Percentiles rank a stretch among this genome's conserved stretches.
phyloP scores from a whole-genome alignment of 83 land plant species.

The Diphasiastrum complanatum region DNA sequence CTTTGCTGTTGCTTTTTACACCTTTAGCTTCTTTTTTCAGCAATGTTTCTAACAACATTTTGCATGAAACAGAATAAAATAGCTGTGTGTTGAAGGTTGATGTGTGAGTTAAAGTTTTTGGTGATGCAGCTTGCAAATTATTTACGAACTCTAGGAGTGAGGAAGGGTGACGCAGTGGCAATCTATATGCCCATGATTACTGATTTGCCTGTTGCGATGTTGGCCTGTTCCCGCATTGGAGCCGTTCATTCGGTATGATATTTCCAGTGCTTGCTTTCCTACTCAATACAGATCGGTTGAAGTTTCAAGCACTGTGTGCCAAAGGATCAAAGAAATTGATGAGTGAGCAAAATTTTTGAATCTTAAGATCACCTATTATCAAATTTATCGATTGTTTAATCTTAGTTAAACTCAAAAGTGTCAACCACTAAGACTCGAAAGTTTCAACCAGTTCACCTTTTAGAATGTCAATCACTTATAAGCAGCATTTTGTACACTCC shows the following conservation, averaged over 20 bases:
- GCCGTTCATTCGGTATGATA: slow-evolving; percentile 96
- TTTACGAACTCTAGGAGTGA: slow-evolving; percentile 67
- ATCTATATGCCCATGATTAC: slow-evolving; percentile 90
- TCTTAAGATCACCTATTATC: background rate
- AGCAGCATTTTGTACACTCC: too few species aligned
- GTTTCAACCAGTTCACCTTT: too few species aligned
- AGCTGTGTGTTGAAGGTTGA: slow-evolving; percentile 1
- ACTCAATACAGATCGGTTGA: background rate
- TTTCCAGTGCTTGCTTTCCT: background rate
- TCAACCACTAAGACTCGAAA: too few species aligned
- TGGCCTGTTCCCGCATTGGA: slow-evolving; percentile 98
- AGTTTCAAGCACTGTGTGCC: background rate
- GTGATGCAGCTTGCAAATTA: slow-evolving; percentile 87
- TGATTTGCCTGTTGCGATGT: slow-evolving; percentile 93
- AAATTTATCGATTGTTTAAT: background rate
- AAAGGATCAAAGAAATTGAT: background rate
- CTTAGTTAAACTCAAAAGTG: too few species aligned
- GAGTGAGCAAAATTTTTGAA: background rate
- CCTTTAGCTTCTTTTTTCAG: too few species aligned
- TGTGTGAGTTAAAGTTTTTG: background rate
- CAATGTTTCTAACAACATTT: too few species aligned
- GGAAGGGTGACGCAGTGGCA: slow-evolving; percentile 84
- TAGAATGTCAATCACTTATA: too few species aligned
- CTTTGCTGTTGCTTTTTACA: too few species aligned
- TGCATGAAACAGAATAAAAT: too few species aligned